A percentile compares a stretch with the other conserved stretches of the same genome.
These are phyloP conservation scores for Yamadazyma laniorum DNA, from an alignment of 805 yeast species.

Conservation along the genomic window DNA sequence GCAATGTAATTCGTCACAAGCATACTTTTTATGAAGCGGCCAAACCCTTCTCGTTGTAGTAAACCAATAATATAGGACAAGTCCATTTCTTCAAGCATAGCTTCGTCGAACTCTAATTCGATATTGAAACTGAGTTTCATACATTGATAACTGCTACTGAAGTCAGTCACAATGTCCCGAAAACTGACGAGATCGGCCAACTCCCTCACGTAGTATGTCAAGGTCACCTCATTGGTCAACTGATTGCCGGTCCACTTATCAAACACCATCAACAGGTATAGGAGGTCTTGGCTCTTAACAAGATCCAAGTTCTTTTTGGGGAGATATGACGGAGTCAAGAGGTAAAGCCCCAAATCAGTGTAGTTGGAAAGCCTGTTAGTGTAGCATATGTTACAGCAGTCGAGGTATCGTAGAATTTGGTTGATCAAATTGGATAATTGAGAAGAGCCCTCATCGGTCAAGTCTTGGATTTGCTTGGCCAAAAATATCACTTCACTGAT, in stretches of 20 bases:
- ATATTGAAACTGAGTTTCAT: slow-evolving; percentile 14
- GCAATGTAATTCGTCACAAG: slow-evolving; percentile 13
- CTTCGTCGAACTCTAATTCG: slow-evolving; percentile 23
- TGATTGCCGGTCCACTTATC: slow-evolving; percentile 3
- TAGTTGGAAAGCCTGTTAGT: slow-evolving; percentile 15
- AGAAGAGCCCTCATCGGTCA: background rate
- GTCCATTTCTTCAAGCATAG: slow-evolving; percentile 12
- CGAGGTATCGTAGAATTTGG: slow-evolving; percentile 1
- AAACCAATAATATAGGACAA: slow-evolving; percentile 3
- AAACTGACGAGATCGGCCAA: slow-evolving; percentile 15
- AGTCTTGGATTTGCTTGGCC: background rate
- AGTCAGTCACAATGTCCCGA: slow-evolving; percentile 3
- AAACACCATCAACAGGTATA: slow-evolving; percentile 7
- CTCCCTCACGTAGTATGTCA: slow-evolving; percentile 19
- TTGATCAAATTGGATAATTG: background rate
- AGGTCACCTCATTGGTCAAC: slow-evolving; percentile 10
- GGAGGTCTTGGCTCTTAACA: slow-evolving; percentile 3
- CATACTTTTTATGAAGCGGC: slow-evolving; percentile 3
- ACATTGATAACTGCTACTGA: background rate
- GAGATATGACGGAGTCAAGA: slow-evolving; percentile 16
- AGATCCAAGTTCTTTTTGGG: slow-evolving; percentile 10
- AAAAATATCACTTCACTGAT: slow-evolving; percentile 5
- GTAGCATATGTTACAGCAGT: slow-evolving; percentile 4
- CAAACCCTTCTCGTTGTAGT: background rate
- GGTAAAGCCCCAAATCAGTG: slow-evolving; percentile 18